These are phyloP conservation scores for Amniculicola lignicola DNA, from an alignment of 495 filamentous ascomycete genomes.

Conservation along the genomic window DNA sequence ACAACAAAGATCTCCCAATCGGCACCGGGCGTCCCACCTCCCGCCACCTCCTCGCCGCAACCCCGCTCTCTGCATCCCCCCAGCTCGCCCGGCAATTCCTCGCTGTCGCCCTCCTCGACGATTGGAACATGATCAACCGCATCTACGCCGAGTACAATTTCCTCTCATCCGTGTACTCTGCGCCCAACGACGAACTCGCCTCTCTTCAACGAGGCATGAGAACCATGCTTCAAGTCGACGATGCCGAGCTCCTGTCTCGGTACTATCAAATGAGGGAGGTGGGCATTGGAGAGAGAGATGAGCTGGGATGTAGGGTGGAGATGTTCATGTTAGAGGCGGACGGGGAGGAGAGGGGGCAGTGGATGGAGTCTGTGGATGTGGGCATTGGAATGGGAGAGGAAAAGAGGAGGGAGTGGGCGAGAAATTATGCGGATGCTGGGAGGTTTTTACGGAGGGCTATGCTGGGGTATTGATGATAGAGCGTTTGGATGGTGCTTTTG, in stretches of 20 bases:
- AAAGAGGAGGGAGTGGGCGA: not conserved
- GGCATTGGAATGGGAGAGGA: not conserved
- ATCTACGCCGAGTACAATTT: constrained; percentile 3
- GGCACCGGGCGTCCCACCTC: constrained; percentile 2
- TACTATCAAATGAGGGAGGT: constrained; percentile 4
- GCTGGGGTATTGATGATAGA: not conserved
- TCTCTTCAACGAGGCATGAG: not conserved
- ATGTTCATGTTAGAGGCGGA: not conserved
- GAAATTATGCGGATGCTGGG: not conserved
- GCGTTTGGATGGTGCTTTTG: not conserved
- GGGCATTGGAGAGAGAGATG: not conserved
- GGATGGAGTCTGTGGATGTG: constrained; percentile 1
- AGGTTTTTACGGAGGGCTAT: constrained; percentile 2
- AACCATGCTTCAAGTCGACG: not conserved
- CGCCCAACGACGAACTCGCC: not conserved
- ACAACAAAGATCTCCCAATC: not conserved
- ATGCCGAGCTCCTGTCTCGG: not conserved
- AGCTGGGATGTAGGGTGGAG: constrained; percentile 2
- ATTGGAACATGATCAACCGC: not conserved
- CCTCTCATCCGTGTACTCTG: not conserved
- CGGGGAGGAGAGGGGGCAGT: not conserved
- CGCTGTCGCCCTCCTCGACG: not conserved
- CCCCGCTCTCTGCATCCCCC: not conserved
- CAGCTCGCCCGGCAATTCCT: constrained; percentile 5
- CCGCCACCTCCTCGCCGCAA: not conserved